These are phyloP conservation scores for Chytriomyces sp. DNA, from an alignment of 192 early-diverging fungal genomes.

Conservation along the genomic window DNA sequence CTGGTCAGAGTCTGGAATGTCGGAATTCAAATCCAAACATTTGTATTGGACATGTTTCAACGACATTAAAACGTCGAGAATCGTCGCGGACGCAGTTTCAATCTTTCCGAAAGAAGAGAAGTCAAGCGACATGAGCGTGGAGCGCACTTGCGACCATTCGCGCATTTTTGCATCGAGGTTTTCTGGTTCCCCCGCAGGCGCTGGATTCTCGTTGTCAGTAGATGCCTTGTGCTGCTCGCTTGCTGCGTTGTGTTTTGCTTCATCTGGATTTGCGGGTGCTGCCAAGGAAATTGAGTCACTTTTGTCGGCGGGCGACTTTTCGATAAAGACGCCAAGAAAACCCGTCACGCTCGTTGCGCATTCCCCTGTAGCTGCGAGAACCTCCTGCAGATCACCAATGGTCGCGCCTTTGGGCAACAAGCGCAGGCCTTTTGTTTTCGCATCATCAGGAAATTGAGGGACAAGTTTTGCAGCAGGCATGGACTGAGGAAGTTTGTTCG, in stretches of 20 bases:
- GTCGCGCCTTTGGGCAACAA: constrained; percentile 34
- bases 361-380: constrained; percentile 75
- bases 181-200: neutral
- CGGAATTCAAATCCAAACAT: neutral
- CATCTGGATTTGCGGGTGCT: neutral
- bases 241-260: neutral
- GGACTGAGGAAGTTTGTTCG: neutral
- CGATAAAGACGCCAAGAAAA: constrained; percentile 55
- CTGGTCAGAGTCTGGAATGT: neutral
- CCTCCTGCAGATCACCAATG: constrained; percentile 66
- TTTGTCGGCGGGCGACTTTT: neutral
- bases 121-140: neutral
- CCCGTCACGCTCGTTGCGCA: constrained; percentile 74
- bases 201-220: neutral
- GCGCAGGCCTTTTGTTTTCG: constrained; percentile 54
- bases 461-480: constrained; percentile 27
- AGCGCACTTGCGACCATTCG: neutral
- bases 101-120: neutral
- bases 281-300: neutral
- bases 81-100: neutral
- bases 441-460: constrained; percentile 61
- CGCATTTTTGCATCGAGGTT: neutral
- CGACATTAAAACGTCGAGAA: neutral
- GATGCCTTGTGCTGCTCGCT: neutral
- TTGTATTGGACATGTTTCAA: neutral